phyloP scores from a whole-genome alignment of 371 early-diverging fungal genomes.

The Mortierella sp. region DNA sequence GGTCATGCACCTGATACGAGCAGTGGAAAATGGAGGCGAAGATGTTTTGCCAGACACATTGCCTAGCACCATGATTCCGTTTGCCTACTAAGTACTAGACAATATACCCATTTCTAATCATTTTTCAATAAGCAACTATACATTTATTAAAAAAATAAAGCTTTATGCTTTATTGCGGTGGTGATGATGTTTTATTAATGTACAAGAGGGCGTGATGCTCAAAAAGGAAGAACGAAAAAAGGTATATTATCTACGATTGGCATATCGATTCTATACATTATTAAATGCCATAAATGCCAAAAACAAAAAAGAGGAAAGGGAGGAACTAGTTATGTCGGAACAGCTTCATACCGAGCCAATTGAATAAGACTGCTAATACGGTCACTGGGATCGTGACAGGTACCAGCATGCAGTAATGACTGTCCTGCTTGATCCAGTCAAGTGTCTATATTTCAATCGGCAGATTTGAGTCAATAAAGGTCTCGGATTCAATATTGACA shows the following conservation, averaged over 20 bases:
- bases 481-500: neutral
- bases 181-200: neutral
- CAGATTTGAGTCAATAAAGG: neutral
- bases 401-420: constrained; percentile 86
- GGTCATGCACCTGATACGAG: constrained; percentile 74
- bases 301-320: neutral
- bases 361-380: constrained; percentile 86
- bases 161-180: neutral
- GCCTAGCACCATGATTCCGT: constrained; percentile 64
- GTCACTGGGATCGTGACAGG: constrained; percentile 86
- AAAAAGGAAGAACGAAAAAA: neutral
- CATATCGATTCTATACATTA: neutral
- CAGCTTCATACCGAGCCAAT: constrained; percentile 97
- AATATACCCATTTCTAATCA: too few species aligned
- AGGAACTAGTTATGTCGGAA: constrained; percentile 82
- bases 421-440: constrained; percentile 83
- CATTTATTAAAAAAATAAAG: neutral
- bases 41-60: constrained; percentile 62
- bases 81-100: constrained; percentile 1
- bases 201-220: neutral
- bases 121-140: neutral
- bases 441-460: constrained; percentile 60
- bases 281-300: neutral
- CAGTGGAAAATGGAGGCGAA: constrained; percentile 65
- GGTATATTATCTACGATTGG: neutral